A percentile compares a stretch with the other conserved stretches of the same genome.
Evolutionary conservation across 805 yeast genomes (phyloP).

Genomic region (Kodamaea kaohsiungensis): DNA sequence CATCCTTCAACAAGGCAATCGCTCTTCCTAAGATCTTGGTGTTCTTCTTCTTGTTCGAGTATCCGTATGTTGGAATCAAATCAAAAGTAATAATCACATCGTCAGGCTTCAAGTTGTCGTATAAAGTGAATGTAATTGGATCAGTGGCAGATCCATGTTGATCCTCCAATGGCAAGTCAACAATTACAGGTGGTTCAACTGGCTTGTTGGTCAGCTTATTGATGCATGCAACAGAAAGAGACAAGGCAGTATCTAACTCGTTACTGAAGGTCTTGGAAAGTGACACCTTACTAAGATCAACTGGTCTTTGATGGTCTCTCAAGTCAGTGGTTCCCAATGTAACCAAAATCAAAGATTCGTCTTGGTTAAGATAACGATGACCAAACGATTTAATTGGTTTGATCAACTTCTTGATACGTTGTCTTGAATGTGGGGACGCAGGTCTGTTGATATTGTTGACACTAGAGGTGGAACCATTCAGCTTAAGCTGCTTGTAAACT

Average conservation of each 20-base stretch:
- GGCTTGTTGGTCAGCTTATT: conserved; percentile 26
- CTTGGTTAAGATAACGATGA: conserved; percentile 64
- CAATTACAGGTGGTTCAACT: conserved; percentile 56
- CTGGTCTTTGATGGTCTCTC: conserved; percentile 56
- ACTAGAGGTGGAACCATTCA: conserved; percentile 18
- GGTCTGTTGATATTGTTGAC: neutral
- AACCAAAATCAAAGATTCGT: conserved; percentile 72
- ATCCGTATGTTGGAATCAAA: conserved; percentile 83
- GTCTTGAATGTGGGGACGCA: conserved; percentile 18
- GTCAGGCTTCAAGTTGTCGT: conserved; percentile 43
- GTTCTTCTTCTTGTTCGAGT: conserved; percentile 29
- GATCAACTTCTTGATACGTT: conserved; percentile 17
- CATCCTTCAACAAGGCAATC: conserved; percentile 66
- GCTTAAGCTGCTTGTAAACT: conserved; percentile 42
- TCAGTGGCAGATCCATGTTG: conserved; percentile 66
- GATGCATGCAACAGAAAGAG: conserved; percentile 58
- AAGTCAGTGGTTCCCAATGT: conserved; percentile 87
- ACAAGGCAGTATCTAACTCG: conserved; percentile 84
- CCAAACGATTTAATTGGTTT: conserved; percentile 82
- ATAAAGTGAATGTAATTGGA: conserved; percentile 72
- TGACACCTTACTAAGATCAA: conserved; percentile 74
- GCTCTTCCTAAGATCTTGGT: conserved; percentile 73
- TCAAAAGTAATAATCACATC: conserved; percentile 73
- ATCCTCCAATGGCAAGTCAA: conserved; percentile 85
- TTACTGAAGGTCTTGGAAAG: conserved; percentile 74